Percentiles rank a stretch among this genome's conserved stretches.
phyloP scores from a whole-genome alignment of 1,284 basidiomycete species.

The Stereum hirsutum region DNA sequence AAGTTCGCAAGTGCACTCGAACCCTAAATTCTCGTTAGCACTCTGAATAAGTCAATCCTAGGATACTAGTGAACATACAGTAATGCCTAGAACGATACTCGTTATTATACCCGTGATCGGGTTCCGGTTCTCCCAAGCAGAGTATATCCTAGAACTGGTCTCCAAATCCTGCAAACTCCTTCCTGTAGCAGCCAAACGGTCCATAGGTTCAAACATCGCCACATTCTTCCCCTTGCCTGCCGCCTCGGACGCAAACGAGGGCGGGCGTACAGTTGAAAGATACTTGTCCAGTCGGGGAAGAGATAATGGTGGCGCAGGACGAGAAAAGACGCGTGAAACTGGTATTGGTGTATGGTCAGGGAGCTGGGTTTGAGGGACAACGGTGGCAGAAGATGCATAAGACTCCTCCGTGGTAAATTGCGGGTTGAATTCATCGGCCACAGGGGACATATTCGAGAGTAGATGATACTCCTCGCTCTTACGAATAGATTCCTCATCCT shows the following conservation, averaged over 20 bases:
- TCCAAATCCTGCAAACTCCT: conserved; percentile 50
- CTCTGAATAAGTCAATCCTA: neutral
- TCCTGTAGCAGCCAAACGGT: conserved; percentile 36
- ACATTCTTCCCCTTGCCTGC: conserved; percentile 17
- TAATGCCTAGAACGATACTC: conserved; percentile 37
- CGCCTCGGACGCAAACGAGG: conserved; percentile 25
- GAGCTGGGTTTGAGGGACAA: no score
- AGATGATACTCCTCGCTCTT: conserved; percentile 7
- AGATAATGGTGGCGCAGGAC: conserved; percentile 43
- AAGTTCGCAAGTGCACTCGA: conserved; percentile 58
- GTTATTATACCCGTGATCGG: conserved; percentile 35
- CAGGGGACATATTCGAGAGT: conserved; percentile 1
- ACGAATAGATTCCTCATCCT: neutral
- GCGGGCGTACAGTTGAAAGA: conserved; percentile 36
- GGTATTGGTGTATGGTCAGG: conserved; percentile 39
- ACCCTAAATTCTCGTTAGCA: conserved; percentile 30
- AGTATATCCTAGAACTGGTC: conserved; percentile 34
- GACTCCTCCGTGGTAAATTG: neutral
- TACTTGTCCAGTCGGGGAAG: conserved; percentile 52
- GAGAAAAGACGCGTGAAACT: conserved; percentile 43
- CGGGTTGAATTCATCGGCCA: neutral
- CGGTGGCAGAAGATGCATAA: neutral
- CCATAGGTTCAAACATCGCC: conserved; percentile 54
- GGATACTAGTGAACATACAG: conserved; percentile 30
- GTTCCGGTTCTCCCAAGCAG: conserved; percentile 45